Evolutionary conservation across 108 stramenopile species (phyloP).

Genomic region (Nannochloropsis gaditana): DNA sequence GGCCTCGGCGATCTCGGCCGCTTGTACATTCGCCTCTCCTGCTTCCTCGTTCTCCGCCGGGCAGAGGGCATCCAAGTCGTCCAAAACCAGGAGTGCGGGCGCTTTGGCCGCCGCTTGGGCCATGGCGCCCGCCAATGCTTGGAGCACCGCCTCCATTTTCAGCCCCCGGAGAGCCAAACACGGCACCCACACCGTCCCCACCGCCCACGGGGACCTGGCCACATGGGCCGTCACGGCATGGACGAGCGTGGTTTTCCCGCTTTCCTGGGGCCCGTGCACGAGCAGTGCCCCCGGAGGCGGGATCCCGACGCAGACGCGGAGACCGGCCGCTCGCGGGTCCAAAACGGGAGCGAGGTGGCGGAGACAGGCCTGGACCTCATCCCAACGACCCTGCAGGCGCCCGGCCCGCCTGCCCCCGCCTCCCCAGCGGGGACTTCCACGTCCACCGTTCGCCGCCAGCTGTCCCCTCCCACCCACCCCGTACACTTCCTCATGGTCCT

Average conservation of each 20-base stretch:
- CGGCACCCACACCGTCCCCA: slow-evolving; percentile 22
- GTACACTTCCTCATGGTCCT: background rate
- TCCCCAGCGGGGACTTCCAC: background rate
- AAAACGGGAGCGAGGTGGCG: background rate
- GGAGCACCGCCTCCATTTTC: slow-evolving; percentile 26
- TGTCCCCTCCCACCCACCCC: background rate
- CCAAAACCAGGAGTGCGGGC: slow-evolving; percentile 27
- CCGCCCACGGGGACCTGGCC: background rate
- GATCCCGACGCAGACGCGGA: background rate
- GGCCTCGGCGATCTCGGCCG: slow-evolving; percentile 34
- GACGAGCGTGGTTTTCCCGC: slow-evolving; percentile 36
- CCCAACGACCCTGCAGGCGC: background rate
- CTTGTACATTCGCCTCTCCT: slow-evolving; percentile 27
- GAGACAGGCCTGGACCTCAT: background rate
- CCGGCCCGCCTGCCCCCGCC: background rate
- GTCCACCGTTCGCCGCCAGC: background rate
- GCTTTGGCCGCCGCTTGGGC: slow-evolving; percentile 2
- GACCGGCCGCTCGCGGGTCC: background rate
- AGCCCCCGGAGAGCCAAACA: slow-evolving; percentile 24
- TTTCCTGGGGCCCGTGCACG: slow-evolving; percentile 23
- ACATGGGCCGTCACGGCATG: slow-evolving; percentile 23
- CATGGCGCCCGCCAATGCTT: background rate
- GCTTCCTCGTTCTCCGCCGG: slow-evolving; percentile 32
- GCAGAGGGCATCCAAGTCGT: slow-evolving; percentile 31
- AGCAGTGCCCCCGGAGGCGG: background rate